Evolutionary conservation across 1,284 basidiomycete species (phyloP), one percentile per base, ranked within the genome.

Genomic region (Leccinum proliferum): DNA sequence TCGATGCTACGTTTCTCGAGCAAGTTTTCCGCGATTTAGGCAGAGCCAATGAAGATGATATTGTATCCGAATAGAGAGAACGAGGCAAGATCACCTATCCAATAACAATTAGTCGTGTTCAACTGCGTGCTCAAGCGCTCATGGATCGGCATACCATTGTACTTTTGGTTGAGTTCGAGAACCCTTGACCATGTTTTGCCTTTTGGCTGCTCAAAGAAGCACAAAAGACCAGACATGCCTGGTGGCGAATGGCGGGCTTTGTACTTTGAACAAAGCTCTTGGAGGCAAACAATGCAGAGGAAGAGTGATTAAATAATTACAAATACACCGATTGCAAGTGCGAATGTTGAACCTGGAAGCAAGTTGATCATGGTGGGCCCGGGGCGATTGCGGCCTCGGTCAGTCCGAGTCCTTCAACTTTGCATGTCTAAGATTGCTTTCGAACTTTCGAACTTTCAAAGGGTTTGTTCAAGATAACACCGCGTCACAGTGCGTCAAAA

Each of bases 51-150:
- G 34, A 67, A 1, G 43, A 70, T 66, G 29, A 65, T 25, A 11
- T 64, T 62, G 43, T 62, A 61, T 39, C 68, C 65, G 12, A 62
- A 62, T 5, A 70, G 10, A 9, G 61, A 65, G 3, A 58, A 50
- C 50, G 63, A 70, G 35, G 65, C 63, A 37, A 69, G 63, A 52
- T 69, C 63, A 57, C 68, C 69, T 69, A 48, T 56, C 11, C 35
- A 32, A 63, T 4, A 25, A 41, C 8, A 41, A 25, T 59, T 3
- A 48, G 10, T 18, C 21, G 34, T 2, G 37, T 7, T 11, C 2
- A 0, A 34, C 29, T 52, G 15, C 29, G 3, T 21, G 32, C 52
- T 41, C 15, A 14, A 15, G 41, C 41, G 8, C 4, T 21, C 5
- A 18, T 37, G 8, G 7, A 8, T 53, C 4, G 4, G 25, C 65